Conservation (phyloP, 257 asterid species). For the Striga asiatica region DNA sequence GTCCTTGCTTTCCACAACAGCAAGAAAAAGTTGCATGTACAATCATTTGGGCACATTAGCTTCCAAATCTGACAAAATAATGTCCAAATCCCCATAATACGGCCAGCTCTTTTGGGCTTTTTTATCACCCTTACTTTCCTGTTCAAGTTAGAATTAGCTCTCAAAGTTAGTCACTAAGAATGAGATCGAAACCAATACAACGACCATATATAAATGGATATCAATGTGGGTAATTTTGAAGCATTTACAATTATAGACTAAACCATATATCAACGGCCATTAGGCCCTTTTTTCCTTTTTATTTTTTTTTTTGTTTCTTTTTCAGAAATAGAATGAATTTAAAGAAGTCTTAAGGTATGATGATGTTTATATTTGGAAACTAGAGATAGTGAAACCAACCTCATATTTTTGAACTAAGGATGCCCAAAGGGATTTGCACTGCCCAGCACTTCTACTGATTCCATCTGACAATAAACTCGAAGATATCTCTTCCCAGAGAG, state of each 20-base stretch:
- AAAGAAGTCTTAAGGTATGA: not conserved
- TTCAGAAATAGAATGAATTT: not conserved
- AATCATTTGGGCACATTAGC: conserved; percentile 26
- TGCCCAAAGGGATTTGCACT: conserved; percentile 95
- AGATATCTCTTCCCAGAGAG: conserved; percentile 97
- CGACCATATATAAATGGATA: not conserved
- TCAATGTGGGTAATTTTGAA: not conserved
- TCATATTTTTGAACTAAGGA: conserved; percentile 90
- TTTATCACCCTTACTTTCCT: conserved; percentile 45
- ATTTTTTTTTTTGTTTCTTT: no score
- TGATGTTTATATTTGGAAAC: not conserved
- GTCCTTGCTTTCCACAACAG: not conserved
- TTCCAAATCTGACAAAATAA: conserved; percentile 37
- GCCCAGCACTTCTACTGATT: conserved; percentile 66
- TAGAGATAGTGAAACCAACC: conserved; percentile 33
- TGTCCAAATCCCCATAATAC: conserved; percentile 43
- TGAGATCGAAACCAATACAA: not conserved
- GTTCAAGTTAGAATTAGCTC: conserved; percentile 15
- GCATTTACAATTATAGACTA: not conserved
- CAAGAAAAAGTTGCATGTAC: not conserved
- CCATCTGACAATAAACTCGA: conserved; percentile 50
- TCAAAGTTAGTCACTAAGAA: not conserved
- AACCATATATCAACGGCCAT: not conserved
- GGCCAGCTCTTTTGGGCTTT: conserved; percentile 48
- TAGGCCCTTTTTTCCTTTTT: no score